Base-by-base conservation (phyloP, 2,329 filamentous ascomycete genomes). In the Aspergillus brasiliensis region DNA sequence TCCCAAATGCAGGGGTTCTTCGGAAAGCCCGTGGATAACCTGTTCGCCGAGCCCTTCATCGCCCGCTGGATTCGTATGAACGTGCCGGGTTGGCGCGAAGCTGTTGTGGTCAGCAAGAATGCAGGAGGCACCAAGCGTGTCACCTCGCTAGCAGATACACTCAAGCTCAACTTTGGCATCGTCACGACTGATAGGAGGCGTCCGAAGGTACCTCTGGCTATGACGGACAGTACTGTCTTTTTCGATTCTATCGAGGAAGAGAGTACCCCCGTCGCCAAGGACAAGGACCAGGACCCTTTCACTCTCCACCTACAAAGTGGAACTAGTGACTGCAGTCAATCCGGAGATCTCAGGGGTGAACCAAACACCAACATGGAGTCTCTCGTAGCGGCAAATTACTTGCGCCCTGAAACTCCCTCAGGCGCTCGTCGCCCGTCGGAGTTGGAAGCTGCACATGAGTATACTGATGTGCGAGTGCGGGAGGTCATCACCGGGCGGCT, bases 1-100 rank as follows among this genome's bases (percentile, higher is more conserved):
- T 92, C 91, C n/a, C 95, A 98, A 81, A 98, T 98, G 92, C 95
- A 99, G 80, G 95, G 95, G 60, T 99, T 99, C 81, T 99, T 99
- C 84, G 91, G 91, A 73, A 97, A 94, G 69, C 95, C 95, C 0
- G 94, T 99, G 61, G 95, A 99, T 78, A 98, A 99, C 73, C 88
- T 99, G 56, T 92, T 97, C 69, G 95, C 95, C 54, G 95, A 99
- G 76, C 94, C 95, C 15, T 85, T 98, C 64, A 92, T 99, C 71
- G 92, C 94, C 56, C 90, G 92, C 69, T 99, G 95, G 95, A 96
- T 99, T 70, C 89, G 90, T 62, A 87, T 89, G 75, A 95, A 97
- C 73, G 89, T 99, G 40, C 83, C 86, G 13, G 87, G 90, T 65
- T 99, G 95, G 95, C 87, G 84, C 63, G 75, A 97, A 67, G 92